Base-by-base conservation (phyloP, 1,284 basidiomycete genomes). In the Sporisorium graminicola region DNA sequence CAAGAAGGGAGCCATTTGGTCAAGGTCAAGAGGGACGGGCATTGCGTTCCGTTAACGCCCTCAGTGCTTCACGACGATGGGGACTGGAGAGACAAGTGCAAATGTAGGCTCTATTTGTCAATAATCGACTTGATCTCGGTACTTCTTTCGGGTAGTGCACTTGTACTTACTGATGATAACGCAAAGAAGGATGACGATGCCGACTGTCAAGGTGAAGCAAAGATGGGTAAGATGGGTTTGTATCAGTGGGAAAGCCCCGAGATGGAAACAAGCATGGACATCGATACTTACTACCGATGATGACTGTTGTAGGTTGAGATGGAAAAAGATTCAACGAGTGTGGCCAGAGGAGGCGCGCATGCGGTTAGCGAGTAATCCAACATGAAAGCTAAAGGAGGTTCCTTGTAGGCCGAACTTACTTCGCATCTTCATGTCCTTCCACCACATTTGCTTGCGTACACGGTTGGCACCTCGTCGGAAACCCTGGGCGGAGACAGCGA, bases 401-500 rank as follows among this genome's bases (percentile, higher is more conserved):
- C 27, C 8, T 22, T 20, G 37, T 33, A n/a, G 8, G 8, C 26
- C n/a, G n/a, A 29, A 70, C 68, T 76, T 54, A 76, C 67, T 78
- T 52, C 77, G 57, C 70, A 76, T 69, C 80, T 77, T 79, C 52
- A 67, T 62, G 62, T 73, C 58, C 58, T 74, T 84, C 86, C 87
- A 86, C 85, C 85, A 87, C 91, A 95, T 89, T 85, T 95, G 94
- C 90, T 99, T 99, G 86, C 96, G 91, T 53, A 99, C 97, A 74
- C 94, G 90, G 88, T 97, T 98, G 58, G 97, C 97, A 75, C 96
- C 95, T 79, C 94, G 90, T 74, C 95, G 91, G 91, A 99, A 99
- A 31, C 95, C 95, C 88, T 99, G 97, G 13, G 96, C 97, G n/a
- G 95, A 98, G 42, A 98, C 94, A 31, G 96, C 95, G 65, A 99